A percentile compares a stretch with the other conserved stretches of the same genome.
These are phyloP conservation scores for Albophoma yamanashiensis DNA, from an alignment of 2,329 filamentous ascomycete species.

Conservation along the genomic window DNA sequence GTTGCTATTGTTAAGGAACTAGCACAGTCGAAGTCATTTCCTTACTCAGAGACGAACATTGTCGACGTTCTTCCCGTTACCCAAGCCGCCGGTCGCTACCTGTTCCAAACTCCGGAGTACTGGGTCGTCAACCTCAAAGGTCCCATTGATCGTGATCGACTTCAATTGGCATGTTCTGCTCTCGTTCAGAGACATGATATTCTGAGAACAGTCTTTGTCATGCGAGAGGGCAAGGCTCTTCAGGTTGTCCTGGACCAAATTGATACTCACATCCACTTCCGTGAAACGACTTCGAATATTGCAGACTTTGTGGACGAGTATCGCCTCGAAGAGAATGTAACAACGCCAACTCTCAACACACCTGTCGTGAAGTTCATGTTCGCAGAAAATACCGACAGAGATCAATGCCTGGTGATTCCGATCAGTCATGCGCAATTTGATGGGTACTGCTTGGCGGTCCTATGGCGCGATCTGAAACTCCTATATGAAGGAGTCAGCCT, in stretches of 20 bases:
- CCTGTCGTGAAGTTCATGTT: constrained; percentile 1
- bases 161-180: constrained; percentile 8
- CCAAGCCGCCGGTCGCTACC: constrained; percentile 2
- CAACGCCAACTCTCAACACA: not conserved
- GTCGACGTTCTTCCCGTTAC: constrained; percentile 2
- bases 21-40: not conserved
- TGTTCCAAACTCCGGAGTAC: constrained; percentile 5
- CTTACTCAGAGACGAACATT: not conserved
- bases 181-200: constrained; percentile 39
- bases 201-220: constrained; percentile 50
- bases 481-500: constrained; percentile 18
- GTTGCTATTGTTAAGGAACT: not conserved
- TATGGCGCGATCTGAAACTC: constrained; percentile 24
- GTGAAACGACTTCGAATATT: constrained; percentile 1
- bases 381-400: not conserved
- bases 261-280: not conserved
- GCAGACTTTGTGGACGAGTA: constrained; percentile 4
- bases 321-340: not conserved
- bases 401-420: constrained; percentile 7
- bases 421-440: constrained; percentile 38
- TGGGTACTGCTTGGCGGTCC: constrained; percentile 28
- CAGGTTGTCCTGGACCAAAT: constrained; percentile 6
- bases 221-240: not conserved
- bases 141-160: not conserved
- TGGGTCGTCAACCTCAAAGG: constrained; percentile 3